These are phyloP conservation scores for Juncus inflexus DNA, from an alignment of 176 grass and related monocot genomes.

Conservation along the genomic window DNA sequence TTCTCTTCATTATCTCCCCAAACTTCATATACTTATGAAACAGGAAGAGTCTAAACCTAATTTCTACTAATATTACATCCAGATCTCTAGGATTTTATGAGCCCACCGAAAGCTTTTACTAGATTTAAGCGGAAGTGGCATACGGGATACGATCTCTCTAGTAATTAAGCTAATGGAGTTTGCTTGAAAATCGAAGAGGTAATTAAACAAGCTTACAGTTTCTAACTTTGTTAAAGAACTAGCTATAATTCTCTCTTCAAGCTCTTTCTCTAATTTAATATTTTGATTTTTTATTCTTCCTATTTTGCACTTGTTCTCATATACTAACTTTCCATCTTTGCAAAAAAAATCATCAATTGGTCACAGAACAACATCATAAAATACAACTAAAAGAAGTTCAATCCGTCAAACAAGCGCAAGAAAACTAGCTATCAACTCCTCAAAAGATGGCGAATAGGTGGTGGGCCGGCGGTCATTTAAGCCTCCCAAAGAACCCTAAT, in stretches of 20 bases:
- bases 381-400: background rate
- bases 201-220: too few species aligned
- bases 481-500: slow-evolving; percentile 27
- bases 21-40: background rate
- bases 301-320: background rate
- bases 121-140: background rate
- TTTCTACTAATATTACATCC: slow-evolving; percentile 10
- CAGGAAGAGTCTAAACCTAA: background rate
- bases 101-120: too few species aligned
- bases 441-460: slow-evolving; percentile 59
- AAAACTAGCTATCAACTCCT: background rate
- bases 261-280: background rate
- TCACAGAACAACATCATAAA: background rate
- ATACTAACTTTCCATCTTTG: background rate
- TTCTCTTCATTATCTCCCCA: slow-evolving; percentile 7
- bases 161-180: slow-evolving; percentile 13
- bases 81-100: background rate
- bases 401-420: slow-evolving; percentile 7
- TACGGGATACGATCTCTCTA: background rate
- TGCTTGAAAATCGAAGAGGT: background rate
- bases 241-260: background rate
- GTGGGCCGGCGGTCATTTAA: slow-evolving; percentile 60
- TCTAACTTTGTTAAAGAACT: background rate
- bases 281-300: background rate
- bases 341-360: slow-evolving; percentile 8